Evolutionary conservation across 345 rosid genomes (phyloP), one percentile per base, ranked within the genome.

Genomic region (Rhodamnia argentea): DNA sequence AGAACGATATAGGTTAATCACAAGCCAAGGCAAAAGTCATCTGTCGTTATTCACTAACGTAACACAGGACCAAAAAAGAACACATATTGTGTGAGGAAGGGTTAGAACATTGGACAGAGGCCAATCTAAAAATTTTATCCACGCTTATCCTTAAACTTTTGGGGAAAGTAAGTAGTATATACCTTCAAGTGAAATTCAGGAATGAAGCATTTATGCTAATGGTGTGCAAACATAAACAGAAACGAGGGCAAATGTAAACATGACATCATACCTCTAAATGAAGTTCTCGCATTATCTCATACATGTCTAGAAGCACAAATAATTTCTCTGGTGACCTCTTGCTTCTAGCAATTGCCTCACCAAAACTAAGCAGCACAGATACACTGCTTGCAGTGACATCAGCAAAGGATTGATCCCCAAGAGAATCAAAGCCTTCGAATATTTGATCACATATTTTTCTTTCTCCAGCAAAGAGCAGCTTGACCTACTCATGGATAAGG

Each of bases 301-400:
- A 97, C 99, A 97, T 97, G 90, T 97, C 98, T 87, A 97, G 91
- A 90, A 97, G 98, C 82, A 97, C 99, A 92, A 97, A 96, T 88
- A 97, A 90, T 90, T 97, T 97, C 90, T 97, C 99, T 20, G 99
- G 98, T 56, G 99, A 97, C 87, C 99, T 92, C 93, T 96, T 97
- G 98, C 99, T 97, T 88, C 87, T 96, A 83, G 98, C 98, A 90
- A 96, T 96, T 83, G 98, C 99, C 86, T 97, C 99, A 51, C 99
- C 99, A 92, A 97, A 97, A 94, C 99, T 97, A 87, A 97, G 99
- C 83, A 97, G 96, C 92, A 94, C 93, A 57, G 96, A 91, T 85
- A 97, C 98, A 88, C 99, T 94, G 85, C 91, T 92, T 53, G 94
- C 78, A 20, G 98, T 92, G 88, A 96, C 98, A 88, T 95, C 95